Base-by-base conservation (phyloP, 1,284 basidiomycete species). In the Salmacisia buchloeana region DNA sequence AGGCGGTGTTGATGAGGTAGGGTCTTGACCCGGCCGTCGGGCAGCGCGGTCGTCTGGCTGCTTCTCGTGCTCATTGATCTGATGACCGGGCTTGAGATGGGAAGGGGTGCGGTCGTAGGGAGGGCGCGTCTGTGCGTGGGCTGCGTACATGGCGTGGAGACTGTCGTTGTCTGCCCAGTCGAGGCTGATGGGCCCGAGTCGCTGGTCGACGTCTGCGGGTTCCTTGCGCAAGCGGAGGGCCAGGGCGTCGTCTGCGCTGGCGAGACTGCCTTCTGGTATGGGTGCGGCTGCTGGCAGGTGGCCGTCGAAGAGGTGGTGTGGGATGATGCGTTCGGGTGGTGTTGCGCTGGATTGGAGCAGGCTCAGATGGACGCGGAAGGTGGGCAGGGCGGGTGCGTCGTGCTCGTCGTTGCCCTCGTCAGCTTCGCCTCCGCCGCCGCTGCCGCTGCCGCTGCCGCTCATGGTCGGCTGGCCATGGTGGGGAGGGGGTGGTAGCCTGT, bases 121-220 rank as follows among this genome's bases (percentile, higher is more conserved):
- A 41, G 23, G 21, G 52, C 56, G 6, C 21, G 29, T 27, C 25
- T 36, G 15, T 4, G n/a, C 23, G 10, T 41, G 33, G 25, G 36
- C 12, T 60, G 12, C 62, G 57, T 34, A 46, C 34, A 1, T 49
- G 60, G 29, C 45, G 9, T 39, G 25, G 62, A 66, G 67, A 0
- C 38, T n/a, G 1, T 18, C 13, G 12, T 18, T 13, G 2, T 73
- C 70, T n/a, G 68, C 72, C 70, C 70, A 73, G 43, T 72, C 72
- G 60, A 73, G 63, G 43, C 61, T 62, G n/a, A 73, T 64, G 15
- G 72, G 72, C 2, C 72, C 72, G 29, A 73, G 70, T 13, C 72
- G 66, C 35, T 66, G 63, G 35, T 73, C 72, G 39, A 73, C 64
- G 13, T 54, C 13, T 6, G 34, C 49, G 13, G 31, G 49, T 54